A percentile compares a stretch with the other conserved stretches of the same genome.
These are phyloP conservation scores for Usnea hakonensis DNA, from an alignment of 495 filamentous ascomycete species.

Conservation along the genomic window DNA sequence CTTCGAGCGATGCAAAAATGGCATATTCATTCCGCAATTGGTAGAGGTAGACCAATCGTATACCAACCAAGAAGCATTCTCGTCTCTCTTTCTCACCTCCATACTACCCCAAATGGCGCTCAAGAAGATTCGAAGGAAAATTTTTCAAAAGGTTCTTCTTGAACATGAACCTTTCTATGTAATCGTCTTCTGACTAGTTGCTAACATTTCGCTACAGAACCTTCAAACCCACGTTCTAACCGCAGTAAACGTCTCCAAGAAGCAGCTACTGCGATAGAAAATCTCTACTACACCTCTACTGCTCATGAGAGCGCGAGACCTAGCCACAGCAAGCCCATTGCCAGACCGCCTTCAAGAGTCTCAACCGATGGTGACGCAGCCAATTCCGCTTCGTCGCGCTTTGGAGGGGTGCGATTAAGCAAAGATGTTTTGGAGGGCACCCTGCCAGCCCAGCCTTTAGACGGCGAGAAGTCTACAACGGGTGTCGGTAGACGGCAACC, in stretches of 20 bases:
- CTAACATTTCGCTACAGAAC: background rate
- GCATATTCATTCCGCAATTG: constrained; percentile 10
- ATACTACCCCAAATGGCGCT: background rate
- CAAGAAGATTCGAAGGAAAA: background rate
- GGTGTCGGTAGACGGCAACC: background rate
- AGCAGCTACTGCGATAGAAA: constrained; percentile 3
- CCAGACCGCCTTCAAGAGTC: background rate
- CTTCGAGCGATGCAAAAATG: constrained; percentile 15
- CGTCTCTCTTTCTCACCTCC: background rate
- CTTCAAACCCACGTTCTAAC: background rate
- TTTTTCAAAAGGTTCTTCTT: background rate
- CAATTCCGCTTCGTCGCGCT: background rate
- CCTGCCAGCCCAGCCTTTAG: background rate
- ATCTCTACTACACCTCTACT: background rate
- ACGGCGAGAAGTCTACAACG: background rate
- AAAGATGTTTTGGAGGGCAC: constrained; percentile 1
- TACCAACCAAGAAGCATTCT: background rate
- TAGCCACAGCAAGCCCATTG: background rate
- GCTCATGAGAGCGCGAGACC: background rate
- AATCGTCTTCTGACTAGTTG: background rate
- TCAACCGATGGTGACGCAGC: background rate
- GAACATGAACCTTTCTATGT: background rate
- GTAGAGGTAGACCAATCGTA: constrained; percentile 1
- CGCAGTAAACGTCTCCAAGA: constrained; percentile 13
- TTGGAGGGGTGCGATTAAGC: constrained; percentile 2